Evolutionary conservation across 371 early-diverging fungal genomes (phyloP), one percentile per base, ranked within the genome.

Genomic region (Capniomyces stellatus): DNA sequence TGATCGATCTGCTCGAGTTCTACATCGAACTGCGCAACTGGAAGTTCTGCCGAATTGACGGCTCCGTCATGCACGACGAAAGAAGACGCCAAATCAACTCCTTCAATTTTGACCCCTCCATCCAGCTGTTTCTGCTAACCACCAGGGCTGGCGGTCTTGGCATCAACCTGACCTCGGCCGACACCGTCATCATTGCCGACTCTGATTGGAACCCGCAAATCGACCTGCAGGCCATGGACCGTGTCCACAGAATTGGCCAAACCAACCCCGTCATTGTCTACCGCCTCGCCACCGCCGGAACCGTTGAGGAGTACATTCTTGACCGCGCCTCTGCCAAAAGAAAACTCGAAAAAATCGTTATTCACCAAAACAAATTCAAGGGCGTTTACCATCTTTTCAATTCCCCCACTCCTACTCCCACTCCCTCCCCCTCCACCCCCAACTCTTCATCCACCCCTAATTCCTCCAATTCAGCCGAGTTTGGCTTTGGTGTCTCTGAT

Each of bases 161-260:
- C 50, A 89, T 97, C 62, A 97, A 97, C 56, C 68, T 95, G 58
- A 85, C 88, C 10, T 79, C 90, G 0, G 95, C 97, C 2, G 95
- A 97, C 64, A 92, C 92, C 0, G 95, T 94, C 2, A 77, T 92
- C 22, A 70, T 96, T 21, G 89, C 81, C 64, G 95, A 93, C 62
- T 85, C 84, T 46, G 93, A 94, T 67, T 93, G 93, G 87, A 94
- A 97, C 62, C 95, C 95, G 19, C 93, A 92, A 78, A 90, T 87
- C 79, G 97, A 97, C 66, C 70, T 94, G 46, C 95, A 97, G 64
- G 97, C 94, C 2, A 91, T 92, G 71, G 98, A 95, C 62, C 79
- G 98, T 52, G 92, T 87, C 10, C 98, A 98, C 67, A 80, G 97
- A 56, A 86, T 96, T 54, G 98, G 97, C 4, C 97, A 98, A 61